Evolutionary conservation across 768 basidiomycete genomes (phyloP).

Genomic region (Russula sp.): DNA sequence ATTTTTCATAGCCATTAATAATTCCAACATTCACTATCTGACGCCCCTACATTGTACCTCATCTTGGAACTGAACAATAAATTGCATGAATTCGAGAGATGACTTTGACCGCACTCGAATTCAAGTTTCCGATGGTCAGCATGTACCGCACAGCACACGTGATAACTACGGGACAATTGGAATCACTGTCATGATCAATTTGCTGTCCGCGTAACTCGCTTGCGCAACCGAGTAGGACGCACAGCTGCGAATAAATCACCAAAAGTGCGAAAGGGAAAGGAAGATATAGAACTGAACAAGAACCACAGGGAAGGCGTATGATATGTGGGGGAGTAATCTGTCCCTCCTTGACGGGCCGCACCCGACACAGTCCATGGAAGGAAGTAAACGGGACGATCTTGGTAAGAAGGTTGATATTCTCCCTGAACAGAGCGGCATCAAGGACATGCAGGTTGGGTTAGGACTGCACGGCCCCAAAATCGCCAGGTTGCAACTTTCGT

Average conservation of each 20-base stretch:
- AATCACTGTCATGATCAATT: neutral
- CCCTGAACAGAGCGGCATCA: constrained; percentile 47
- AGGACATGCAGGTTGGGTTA: constrained; percentile 29
- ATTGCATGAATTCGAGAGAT: too few species aligned
- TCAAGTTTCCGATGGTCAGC: too few species aligned
- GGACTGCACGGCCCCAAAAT: constrained; percentile 48
- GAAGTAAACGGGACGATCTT: constrained; percentile 51
- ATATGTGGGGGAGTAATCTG: neutral
- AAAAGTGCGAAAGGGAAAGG: neutral
- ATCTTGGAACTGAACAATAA: neutral
- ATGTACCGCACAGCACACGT: neutral
- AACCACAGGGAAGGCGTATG: neutral
- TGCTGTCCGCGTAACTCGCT: constrained; percentile 1
- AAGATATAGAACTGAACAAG: neutral
- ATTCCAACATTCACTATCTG: neutral
- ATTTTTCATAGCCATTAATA: neutral
- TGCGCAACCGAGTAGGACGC: constrained; percentile 8
- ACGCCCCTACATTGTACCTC: neutral
- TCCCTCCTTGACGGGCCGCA: constrained; percentile 53
- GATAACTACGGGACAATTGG: constrained; percentile 1
- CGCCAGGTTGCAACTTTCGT: constrained; percentile 71
- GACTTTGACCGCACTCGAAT: too few species aligned
- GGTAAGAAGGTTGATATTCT: constrained; percentile 56
- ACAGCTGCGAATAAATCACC: neutral
- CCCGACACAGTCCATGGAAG: constrained; percentile 32